Base-by-base conservation (phyloP, 1,284 basidiomycete genomes). In the Heterobasidion irregulare region DNA sequence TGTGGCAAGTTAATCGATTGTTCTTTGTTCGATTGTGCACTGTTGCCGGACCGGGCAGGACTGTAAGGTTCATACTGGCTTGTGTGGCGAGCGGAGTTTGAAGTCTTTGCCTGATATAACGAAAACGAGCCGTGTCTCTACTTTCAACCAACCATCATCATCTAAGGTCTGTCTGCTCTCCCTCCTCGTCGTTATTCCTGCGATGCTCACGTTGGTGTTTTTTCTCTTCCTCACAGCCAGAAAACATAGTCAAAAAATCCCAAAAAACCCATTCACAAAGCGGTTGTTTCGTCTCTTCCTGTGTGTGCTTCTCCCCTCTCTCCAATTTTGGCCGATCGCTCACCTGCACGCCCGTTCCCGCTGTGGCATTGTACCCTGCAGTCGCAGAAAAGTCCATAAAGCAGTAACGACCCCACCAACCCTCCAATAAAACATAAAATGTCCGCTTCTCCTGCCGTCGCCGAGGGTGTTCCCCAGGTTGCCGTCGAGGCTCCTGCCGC, bases 351-450 rank as follows among this genome's bases (percentile, higher is more conserved):
- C 26, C 26, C 26, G 26, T 26, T 26, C 26, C 26, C 26, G 26
- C 26, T 26, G 26, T 26, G 26, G 26, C 26, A 26, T 26, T 26
- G 26, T 26, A 26, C 26, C 53, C 47, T 54, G 52, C 67, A 82
- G 77, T 80, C 74, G 70, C 75, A 84, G 80, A 88, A 86, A 89
- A 87, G 76, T 76, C 71, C 76, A 81, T 77, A 86, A 86, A 88
- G 82, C 85, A 89, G 86, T 89, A 89, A 89, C 87, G 87, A 89
- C 84, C 82, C 69, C 72, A 63, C 68, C 70, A 72, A 77, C 73
- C 70, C 69, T 64, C 62, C 63, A 63, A 72, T 71, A 73, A 78
- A 69, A 54, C 61, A 33, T 59, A 69, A 66, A 65, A 89, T 89
- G 85, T 84, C 86, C 70, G 78, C 84, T 32, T 60, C 68, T 52